Percentiles rank a stretch among this genome's conserved stretches.
Evolutionary conservation across 2,329 filamentous ascomycete genomes (phyloP).

Genomic region (Fusarium mexicanum): DNA sequence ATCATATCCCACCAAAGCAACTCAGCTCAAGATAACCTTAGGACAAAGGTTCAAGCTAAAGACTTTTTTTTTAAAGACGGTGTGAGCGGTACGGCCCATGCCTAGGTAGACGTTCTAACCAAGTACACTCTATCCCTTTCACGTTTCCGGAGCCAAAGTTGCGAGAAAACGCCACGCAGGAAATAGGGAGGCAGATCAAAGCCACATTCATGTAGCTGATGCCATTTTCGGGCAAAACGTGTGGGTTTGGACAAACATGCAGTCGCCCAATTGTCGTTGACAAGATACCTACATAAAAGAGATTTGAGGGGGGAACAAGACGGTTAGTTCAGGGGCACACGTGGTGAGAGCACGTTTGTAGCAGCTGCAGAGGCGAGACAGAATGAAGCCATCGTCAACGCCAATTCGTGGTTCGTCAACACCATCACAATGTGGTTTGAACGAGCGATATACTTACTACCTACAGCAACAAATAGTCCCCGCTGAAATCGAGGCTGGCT

Average conservation of each 20-base stretch:
- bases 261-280: slow-evolving; percentile 2
- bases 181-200: neutral
- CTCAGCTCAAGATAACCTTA: neutral
- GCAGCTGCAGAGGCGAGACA: neutral
- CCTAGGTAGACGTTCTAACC: slow-evolving; percentile 1
- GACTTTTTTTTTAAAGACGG: neutral
- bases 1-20: neutral
- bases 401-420: neutral
- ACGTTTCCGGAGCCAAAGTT: neutral
- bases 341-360: neutral
- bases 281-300: neutral
- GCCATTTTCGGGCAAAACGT: neutral
- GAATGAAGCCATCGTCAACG: neutral
- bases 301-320: neutral
- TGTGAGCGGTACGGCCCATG: slow-evolving; percentile 38
- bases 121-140: neutral
- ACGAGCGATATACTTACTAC: neutral
- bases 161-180: neutral
- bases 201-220: slow-evolving; percentile 5
- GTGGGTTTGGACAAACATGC: slow-evolving; percentile 4
- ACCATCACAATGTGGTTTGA: neutral
- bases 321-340: neutral
- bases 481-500: neutral
- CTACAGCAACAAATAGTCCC: neutral
- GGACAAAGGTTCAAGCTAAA: neutral